These are phyloP conservation scores for Phytophthora tentaculata DNA, from an alignment of 352 stramenopile genomes.

Conservation along the genomic window DNA sequence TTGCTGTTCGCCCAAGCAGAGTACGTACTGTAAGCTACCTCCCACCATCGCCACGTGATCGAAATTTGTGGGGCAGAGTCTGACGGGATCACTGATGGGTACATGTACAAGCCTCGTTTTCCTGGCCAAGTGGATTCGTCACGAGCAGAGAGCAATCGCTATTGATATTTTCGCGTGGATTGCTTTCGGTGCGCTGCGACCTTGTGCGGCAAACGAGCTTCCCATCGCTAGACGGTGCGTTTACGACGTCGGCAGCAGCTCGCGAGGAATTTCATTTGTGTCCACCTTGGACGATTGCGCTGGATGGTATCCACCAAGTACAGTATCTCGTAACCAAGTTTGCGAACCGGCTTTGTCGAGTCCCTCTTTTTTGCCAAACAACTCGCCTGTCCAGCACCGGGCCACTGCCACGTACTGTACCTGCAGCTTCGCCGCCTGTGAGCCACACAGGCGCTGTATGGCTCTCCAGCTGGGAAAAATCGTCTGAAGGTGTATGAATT, in stretches of 20 bases:
- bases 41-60: conserved; percentile 35
- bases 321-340: conserved; percentile 1
- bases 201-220: neutral
- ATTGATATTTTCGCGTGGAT: neutral
- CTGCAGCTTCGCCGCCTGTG: conserved; percentile 10
- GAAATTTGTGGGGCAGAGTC: too few species aligned
- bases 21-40: neutral
- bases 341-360: conserved; percentile 16
- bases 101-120: too few species aligned
- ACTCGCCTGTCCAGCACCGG: conserved; percentile 16
- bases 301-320: conserved; percentile 26
- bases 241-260: neutral
- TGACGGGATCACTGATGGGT: conserved; percentile 12
- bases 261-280: conserved; percentile 41
- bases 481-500: neutral
- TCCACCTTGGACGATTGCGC: conserved; percentile 16
- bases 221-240: conserved; percentile 14
- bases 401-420: conserved; percentile 5
- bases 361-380: conserved; percentile 18
- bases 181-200: conserved; percentile 6
- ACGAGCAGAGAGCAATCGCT: neutral
- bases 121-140: too few species aligned
- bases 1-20: conserved; percentile 25
- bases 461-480: conserved; percentile 28
- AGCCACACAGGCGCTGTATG: conserved; percentile 27